phyloP scores from a whole-genome alignment of 169 alveolate genomes.

The Eimeria maxima region DNA sequence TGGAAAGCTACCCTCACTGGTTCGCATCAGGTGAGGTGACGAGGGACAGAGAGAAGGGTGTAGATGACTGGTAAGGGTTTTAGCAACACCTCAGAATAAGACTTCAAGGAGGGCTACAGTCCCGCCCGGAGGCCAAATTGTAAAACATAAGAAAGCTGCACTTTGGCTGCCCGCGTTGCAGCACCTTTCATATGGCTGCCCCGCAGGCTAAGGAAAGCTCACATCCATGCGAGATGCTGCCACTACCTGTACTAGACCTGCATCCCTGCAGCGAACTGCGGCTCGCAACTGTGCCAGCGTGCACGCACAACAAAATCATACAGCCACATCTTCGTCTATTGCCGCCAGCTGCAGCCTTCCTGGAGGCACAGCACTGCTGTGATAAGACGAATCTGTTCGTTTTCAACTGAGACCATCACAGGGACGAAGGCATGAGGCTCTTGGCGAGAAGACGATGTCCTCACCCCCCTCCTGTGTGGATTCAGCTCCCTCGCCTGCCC shows the following conservation, averaged over 20 bases:
- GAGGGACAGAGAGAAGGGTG: neutral
- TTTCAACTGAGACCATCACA: neutral
- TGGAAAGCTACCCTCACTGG: neutral
- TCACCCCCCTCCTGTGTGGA: constrained; percentile 25
- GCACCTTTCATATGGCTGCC: constrained; percentile 41
- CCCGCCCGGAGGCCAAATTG: constrained; percentile 66
- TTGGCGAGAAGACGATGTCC: neutral
- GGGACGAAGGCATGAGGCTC: constrained; percentile 41
- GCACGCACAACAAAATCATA: constrained; percentile 37
- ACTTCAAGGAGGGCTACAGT: constrained; percentile 51
- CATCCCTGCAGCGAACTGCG: constrained; percentile 38
- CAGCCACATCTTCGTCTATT: constrained; percentile 34
- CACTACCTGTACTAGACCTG: constrained; percentile 53
- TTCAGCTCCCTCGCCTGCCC: constrained; percentile 1
- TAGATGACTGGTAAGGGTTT: neutral
- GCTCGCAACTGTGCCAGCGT: constrained; percentile 41
- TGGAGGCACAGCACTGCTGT: constrained; percentile 63
- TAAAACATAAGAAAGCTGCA: constrained; percentile 53
- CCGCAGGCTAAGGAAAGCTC: constrained; percentile 64
- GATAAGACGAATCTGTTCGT: constrained; percentile 26
- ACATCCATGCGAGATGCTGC: constrained; percentile 54
- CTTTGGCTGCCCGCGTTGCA: constrained; percentile 72
- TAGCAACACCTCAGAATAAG: neutral
- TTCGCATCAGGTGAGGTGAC: neutral
- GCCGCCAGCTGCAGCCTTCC: constrained; percentile 46